A percentile compares a stretch with the other conserved stretches of the same genome.
phyloP scores from a whole-genome alignment of 1,284 basidiomycete species.

The Waitea zeae region DNA sequence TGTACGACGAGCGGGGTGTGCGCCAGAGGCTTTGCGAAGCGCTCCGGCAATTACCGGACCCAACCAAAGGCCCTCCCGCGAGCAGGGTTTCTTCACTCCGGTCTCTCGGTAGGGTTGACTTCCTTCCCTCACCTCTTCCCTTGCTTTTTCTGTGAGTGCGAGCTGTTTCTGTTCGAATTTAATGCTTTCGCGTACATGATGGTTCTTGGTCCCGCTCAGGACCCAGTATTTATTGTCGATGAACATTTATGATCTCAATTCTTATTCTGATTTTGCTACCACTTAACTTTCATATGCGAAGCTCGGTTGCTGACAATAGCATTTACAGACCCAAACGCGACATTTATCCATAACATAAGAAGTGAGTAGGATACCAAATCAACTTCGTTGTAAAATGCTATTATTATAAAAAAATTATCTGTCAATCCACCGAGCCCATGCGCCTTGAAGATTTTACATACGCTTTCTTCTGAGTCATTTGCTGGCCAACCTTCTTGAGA shows the following conservation, averaged over 20 bases:
- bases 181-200: no score
- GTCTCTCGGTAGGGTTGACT: no score
- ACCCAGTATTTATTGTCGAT: conserved; percentile 61
- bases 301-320: not conserved
- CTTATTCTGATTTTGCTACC: conserved; percentile 16
- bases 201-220: no score
- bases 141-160: no score
- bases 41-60: no score
- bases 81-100: no score
- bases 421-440: conserved; percentile 32
- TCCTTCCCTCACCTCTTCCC: no score
- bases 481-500: conserved; percentile 3
- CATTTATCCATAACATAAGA: not conserved
- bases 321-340: not conserved
- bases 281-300: not conserved
- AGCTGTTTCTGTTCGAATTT: no score
- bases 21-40: no score
- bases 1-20: no score
- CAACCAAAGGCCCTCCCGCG: no score
- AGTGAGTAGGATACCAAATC: not conserved
- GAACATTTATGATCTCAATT: conserved; percentile 35
- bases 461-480: conserved; percentile 11
- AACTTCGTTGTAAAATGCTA: conserved; percentile 15
- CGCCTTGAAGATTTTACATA: conserved; percentile 9
- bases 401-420: conserved; percentile 20